A percentile compares a stretch with the other conserved stretches of the same genome.
These are phyloP conservation scores for Starmerella ratchasimensis DNA, from an alignment of 805 yeast genomes.

Conservation along the genomic window DNA sequence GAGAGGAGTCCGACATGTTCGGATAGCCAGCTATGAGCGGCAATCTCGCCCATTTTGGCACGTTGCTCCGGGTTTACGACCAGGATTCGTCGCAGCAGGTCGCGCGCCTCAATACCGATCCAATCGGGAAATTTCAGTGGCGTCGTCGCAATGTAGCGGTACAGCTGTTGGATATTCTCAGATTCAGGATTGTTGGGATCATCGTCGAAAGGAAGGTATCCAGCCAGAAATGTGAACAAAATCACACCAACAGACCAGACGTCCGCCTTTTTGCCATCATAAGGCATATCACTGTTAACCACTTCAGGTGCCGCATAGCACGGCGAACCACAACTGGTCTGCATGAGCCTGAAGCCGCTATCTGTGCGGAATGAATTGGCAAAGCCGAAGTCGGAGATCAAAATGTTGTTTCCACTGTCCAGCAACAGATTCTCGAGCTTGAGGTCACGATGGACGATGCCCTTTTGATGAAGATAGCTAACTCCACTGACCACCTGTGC, in stretches of 20 bases:
- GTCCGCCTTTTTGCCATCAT: conserved; percentile 86
- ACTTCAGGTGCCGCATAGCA: conserved; percentile 98
- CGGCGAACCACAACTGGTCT: conserved; percentile 92
- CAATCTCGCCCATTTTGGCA: conserved; percentile 50
- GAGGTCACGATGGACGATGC: conserved; percentile 65
- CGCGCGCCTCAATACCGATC: conserved; percentile 80
- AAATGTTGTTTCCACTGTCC: conserved; percentile 74
- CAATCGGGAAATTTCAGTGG: conserved; percentile 93
- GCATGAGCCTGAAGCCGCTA: conserved; percentile 52
- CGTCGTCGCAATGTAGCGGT: conserved; percentile 81
- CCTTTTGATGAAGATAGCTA: conserved; percentile 71
- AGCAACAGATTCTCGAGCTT: conserved; percentile 61
- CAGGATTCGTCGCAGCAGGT: conserved; percentile 63
- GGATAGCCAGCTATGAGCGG: conserved; percentile 79
- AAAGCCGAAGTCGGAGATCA: conserved; percentile 87
- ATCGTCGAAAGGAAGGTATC: conserved; percentile 94
- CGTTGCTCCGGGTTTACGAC: conserved; percentile 77
- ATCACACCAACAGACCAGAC: conserved; percentile 97
- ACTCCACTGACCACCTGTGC: conserved; percentile 92
- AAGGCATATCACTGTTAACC: conserved; percentile 64
- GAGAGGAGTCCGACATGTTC: conserved; percentile 71
- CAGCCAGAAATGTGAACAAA: conserved; percentile 90
- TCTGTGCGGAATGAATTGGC: conserved; percentile 58
- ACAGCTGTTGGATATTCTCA: conserved; percentile 77
- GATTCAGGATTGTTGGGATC: conserved; percentile 96